Percentiles rank a stretch among this genome's conserved stretches.
phyloP scores from a whole-genome alignment of 768 basidiomycete species.

The Mycena rosella region DNA sequence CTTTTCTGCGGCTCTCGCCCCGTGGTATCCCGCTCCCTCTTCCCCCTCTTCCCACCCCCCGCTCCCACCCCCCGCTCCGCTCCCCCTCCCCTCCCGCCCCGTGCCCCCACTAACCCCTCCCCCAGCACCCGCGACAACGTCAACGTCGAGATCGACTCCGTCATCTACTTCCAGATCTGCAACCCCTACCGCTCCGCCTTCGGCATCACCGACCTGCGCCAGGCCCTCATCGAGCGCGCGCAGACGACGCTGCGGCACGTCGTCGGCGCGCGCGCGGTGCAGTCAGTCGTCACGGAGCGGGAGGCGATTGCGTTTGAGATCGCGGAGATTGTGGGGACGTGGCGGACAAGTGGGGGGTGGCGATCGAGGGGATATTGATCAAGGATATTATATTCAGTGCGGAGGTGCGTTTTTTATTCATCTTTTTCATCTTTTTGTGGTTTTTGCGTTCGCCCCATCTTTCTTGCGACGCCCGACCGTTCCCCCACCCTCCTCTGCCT shows the following conservation, averaged over 20 bases:
- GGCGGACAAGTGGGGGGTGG: conserved; percentile 97
- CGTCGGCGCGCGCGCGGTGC: conserved; percentile 94
- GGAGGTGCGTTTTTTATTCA: too few species aligned
- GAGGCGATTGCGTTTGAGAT: conserved; percentile 98
- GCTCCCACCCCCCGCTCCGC: too few species aligned
- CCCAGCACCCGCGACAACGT: conserved; percentile 93
- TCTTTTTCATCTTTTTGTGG: too few species aligned
- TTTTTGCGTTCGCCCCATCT: too few species aligned
- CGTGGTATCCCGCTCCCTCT: too few species aligned
- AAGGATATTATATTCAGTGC: conserved; percentile 94
- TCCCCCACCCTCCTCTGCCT: too few species aligned
- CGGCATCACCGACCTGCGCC: conserved; percentile 91
- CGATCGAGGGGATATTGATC: conserved; percentile 96
- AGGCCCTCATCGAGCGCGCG: conserved; percentile 86
- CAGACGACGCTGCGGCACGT: conserved; percentile 97
- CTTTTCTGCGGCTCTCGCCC: too few species aligned
- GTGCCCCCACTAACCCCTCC: too few species aligned
- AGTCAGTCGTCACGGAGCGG: conserved; percentile 96
- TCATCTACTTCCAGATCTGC: conserved; percentile 92
- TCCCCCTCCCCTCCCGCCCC: too few species aligned
- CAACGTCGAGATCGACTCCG: conserved; percentile 94
- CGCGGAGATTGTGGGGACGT: conserved; percentile 95
- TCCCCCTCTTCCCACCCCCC: too few species aligned
- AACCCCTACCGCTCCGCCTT: conserved; percentile 96
- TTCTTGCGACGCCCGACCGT: too few species aligned